Base-by-base conservation (phyloP, 2,329 filamentous ascomycete species). In the Aureobasidium sp. region DNA sequence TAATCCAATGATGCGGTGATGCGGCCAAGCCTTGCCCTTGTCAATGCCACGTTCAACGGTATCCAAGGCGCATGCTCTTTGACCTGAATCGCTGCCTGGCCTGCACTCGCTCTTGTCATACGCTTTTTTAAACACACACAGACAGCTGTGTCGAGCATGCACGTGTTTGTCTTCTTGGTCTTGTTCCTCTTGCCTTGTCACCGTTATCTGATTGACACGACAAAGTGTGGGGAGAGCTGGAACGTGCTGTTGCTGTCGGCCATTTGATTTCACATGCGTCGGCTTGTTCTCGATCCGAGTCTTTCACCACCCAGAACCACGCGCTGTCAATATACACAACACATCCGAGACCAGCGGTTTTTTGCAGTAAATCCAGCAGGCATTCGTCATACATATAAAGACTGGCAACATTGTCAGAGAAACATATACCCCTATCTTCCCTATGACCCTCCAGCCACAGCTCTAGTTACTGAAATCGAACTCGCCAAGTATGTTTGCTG, bases 231-330 rank as follows among this genome's bases (percentile, higher is more conserved):
- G 53, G 53, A 41, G 20, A 44, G n/a, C 25, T 56, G 39, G 29
- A 31, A 49, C 47, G 47, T 49, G 47, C 47, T 51, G 47, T 51
- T 51, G 47, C 47, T 51, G 47, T 49, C 52, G 29, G 20, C 41
- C 37, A 31, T 56, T 44, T 56, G 52, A 57, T 44, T 57, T 57
- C 53, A 57, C 53, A 57, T 57, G 53, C 53, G 17, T 29, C 51
- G 36, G 34, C 9, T 22, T 29, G 36, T 25, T 25, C 51, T 41
- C 11, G 22, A 15, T 42, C 37, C 22, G 25, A 55, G 20, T 20
- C 51, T n/a, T 37, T 55, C 29, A 31, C 7, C 44, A 48, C 11
- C 14, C 20, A 14, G 22, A 29, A 48, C 25, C 25, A 48, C 17
- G 11, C 2, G 25, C 25, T n/a, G 31, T n/a, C 6, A 48, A 17